phyloP scores from a whole-genome alignment of 2,329 filamentous ascomycete species.

The Cladosporium sp. region DNA sequence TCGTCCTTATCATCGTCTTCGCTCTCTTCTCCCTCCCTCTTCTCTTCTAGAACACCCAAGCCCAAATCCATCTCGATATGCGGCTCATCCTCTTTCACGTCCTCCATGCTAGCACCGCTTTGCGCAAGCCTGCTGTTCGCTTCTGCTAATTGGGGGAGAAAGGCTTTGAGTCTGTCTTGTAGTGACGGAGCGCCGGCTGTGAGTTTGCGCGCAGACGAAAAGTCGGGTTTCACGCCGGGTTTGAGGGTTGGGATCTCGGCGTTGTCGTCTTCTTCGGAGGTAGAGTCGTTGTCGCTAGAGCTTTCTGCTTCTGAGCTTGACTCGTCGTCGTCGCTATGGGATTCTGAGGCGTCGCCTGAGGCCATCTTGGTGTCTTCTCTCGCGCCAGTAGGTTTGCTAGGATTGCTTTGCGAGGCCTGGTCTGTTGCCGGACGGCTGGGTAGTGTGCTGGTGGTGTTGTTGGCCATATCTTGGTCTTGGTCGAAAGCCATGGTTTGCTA shows the following conservation, averaged over 20 bases:
- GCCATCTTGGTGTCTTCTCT: not conserved
- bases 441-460: not conserved
- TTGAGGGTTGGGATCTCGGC: slow-evolving; percentile 8
- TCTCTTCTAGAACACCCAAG: slow-evolving; percentile 32
- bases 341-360: not conserved
- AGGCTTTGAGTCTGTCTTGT: slow-evolving; percentile 24
- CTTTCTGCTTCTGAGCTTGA: not conserved
- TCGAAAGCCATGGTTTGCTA: not conserved
- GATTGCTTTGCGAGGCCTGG: too few species aligned
- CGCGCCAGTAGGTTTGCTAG: not conserved
- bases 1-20: slow-evolving; percentile 15
- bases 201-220: not conserved
- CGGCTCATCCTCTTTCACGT: slow-evolving; percentile 28
- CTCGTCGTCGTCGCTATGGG: not conserved
- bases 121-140: slow-evolving; percentile 28
- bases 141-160: slow-evolving; percentile 29
- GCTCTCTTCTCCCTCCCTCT: slow-evolving; percentile 12
- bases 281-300: not conserved
- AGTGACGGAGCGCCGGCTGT: slow-evolving; percentile 13
- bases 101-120: slow-evolving; percentile 28
- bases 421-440: not conserved
- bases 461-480: not conserved
- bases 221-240: slow-evolving; percentile 1
- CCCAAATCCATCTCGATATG: slow-evolving; percentile 36
- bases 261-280: not conserved